Base-by-base conservation (phyloP, 2,329 filamentous ascomycete species). In the Grosmannia serpens region DNA sequence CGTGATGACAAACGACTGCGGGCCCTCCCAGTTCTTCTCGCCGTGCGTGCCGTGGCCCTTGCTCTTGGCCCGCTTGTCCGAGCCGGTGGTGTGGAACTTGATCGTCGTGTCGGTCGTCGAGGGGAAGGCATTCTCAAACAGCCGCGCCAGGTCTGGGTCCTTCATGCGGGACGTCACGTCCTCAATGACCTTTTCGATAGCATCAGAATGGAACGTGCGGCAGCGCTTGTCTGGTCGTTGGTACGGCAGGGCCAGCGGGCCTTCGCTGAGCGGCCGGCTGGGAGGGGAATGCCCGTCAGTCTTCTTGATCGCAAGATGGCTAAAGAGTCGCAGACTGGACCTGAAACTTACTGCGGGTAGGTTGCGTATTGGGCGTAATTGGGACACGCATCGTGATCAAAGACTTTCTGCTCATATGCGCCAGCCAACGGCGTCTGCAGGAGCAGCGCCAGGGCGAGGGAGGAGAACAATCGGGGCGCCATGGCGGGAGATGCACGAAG, bases 91-190 rank as follows among this genome's bases (percentile, higher is more conserved):
- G 69, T 96, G 91, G 80, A 92, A 96, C 66, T 88, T 84, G 63
- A 96, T 83, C 0, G 91, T 96, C 0, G 91, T 96, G 67, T 96
- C 91, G 3, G 94, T 82, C 0, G 89, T 92, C 62, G 94, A 95
- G 5, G 92, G 92, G 64, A 95, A 97, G 2, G 92, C 86, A 69
- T 99, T 99, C 69, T 95, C 90, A 69, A 99, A 99, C 13, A 99
- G 77, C 29, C 91, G 85, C 4, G 92, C 92, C 15, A 99, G 81
- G 66, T 97, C 94, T 20, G 87, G 86, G 67, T 97, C 87, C 60
- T 85, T 79, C 74, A 99, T 88, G 57, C 83, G 86, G 31, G 82
- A 79, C 7, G 87, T 94, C 64, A 99, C 78, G 64, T 96, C 85
- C 33, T 83, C 71, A 62, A 99, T 96, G 56, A 96, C 88, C 67